Base-by-base conservation (phyloP, 2,329 filamentous ascomycete species). In the Talaromyces sp. region DNA sequence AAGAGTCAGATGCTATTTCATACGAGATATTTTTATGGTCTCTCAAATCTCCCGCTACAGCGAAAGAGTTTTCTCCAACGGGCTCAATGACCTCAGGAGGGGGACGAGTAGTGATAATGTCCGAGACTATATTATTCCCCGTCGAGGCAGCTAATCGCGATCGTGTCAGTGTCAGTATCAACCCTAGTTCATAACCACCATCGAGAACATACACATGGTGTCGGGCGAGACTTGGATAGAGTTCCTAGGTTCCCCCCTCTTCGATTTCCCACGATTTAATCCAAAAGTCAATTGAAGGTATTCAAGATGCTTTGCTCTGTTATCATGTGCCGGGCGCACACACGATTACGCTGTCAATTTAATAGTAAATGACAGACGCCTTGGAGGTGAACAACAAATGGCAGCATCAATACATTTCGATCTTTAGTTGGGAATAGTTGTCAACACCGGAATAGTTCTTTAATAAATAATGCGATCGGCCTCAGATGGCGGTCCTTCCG, bases 71-170 rank as follows among this genome's bases (percentile, higher is more conserved):
- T 10, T 24, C 50, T 49, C 55, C 55, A 4, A 54, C 38, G 21
- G 53, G 55, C 21, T 61, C 55, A 31, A 61, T 55, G 32, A 61
- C 59, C 41, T 61, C 59, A 32, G 32, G 46, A 49, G 59, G 38
- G 19, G 59, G 55, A 14, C 59, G 55, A 54, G 59, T 54, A 14
- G 59, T 51, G 55, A 61, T 61, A 11, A 55, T 51, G 19, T 58
- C 59, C 35, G 27, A 19, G 21, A 61, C 32, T 19, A 61, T 24
- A 38, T 58, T 58, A 21, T 58, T 46, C 19, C 27, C 41, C 14
- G 38, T 11, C 21, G 43, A 46, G n/a, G 43, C 43, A 21, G 43
- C 43, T 46, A 46, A 10, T 46, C 1, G 17, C 21, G 41, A 21
- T 46, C 19, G 8, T 21, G n/a, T 46, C n/a, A 46, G 41, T 46